Evolutionary conservation across 202 grass and related monocot genomes (phyloP).

Genomic region (Panicum virgatum): DNA sequence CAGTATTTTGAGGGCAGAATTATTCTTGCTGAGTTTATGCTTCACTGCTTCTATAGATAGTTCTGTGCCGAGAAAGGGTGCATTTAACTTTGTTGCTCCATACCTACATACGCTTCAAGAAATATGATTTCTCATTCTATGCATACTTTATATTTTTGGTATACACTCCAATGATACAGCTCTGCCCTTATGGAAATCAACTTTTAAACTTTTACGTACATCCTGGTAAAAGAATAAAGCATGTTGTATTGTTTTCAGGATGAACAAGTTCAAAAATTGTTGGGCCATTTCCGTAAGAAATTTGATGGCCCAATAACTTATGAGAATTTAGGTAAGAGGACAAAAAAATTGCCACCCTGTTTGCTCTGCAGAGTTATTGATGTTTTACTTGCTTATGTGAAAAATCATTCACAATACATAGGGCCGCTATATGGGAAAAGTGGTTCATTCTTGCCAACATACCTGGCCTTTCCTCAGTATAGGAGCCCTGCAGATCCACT

Average conservation of each 20-base stretch:
- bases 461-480: slow-evolving; percentile 53
- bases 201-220: slow-evolving; percentile 10
- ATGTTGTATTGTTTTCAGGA: slow-evolving; percentile 59
- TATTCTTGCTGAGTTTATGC: slow-evolving; percentile 29
- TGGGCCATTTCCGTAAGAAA: slow-evolving; percentile 87
- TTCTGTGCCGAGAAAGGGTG: neutral
- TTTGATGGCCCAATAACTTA: slow-evolving; percentile 63
- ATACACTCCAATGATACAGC: slow-evolving; percentile 18
- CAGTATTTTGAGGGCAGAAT: neutral
- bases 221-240: neutral
- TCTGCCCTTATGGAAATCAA: slow-evolving; percentile 15
- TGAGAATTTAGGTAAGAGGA: slow-evolving; percentile 71
- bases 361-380: slow-evolving; percentile 27
- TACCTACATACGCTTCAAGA: slow-evolving; percentile 12
- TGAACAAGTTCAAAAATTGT: slow-evolving; percentile 64
- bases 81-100: slow-evolving; percentile 22
- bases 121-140: neutral
- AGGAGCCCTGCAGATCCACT: slow-evolving; percentile 51
- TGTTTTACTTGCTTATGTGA: slow-evolving; percentile 36
- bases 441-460: slow-evolving; percentile 77
- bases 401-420: slow-evolving; percentile 47
- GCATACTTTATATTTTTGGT: neutral
- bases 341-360: slow-evolving; percentile 24
- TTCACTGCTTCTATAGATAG: slow-evolving; percentile 13
- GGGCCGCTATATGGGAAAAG: slow-evolving; percentile 72